These are phyloP conservation scores for Priceomyces medius DNA, from an alignment of 805 yeast genomes.

Conservation along the genomic window DNA sequence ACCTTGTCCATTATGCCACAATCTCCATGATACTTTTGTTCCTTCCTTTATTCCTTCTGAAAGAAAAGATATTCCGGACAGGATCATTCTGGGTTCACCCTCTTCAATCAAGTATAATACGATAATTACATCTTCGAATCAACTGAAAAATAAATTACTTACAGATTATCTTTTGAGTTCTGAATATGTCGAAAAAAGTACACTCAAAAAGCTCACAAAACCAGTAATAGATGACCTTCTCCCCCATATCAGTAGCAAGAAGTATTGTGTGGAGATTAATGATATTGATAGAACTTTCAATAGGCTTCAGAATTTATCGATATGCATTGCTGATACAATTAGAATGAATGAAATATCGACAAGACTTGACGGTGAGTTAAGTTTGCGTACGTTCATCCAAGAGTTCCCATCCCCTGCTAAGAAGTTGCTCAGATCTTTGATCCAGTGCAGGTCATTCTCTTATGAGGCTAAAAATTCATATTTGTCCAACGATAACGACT, in stretches of 20 bases:
- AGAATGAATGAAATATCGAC: constrained; percentile 59
- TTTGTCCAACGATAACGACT: constrained; percentile 10
- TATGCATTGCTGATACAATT: constrained; percentile 47
- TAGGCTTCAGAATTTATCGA: constrained; percentile 20
- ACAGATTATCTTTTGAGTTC: constrained; percentile 24
- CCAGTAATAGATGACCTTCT: constrained; percentile 17
- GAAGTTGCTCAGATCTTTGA: constrained; percentile 38
- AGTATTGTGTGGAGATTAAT: constrained; percentile 9
- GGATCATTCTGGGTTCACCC: constrained; percentile 11
- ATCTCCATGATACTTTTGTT: constrained; percentile 42
- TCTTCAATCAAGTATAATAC: constrained; percentile 17
- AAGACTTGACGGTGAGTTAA: constrained; percentile 42
- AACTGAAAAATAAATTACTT: constrained; percentile 27
- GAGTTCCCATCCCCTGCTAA: constrained; percentile 27
- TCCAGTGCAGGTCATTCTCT: constrained; percentile 39
- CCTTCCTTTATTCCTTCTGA: constrained; percentile 39
- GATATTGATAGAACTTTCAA: constrained; percentile 18
- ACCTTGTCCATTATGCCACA: constrained; percentile 53
- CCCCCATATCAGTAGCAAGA: constrained; percentile 10
- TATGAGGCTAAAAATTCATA: constrained; percentile 11
- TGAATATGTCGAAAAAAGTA: constrained; percentile 17
- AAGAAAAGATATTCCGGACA: constrained; percentile 12
- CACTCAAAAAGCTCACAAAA: constrained; percentile 5
- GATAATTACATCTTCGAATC: constrained; percentile 23
- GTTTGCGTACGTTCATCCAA: constrained; percentile 23